Evolutionary conservation across 1,139 yeast species (phyloP), one percentile per base, ranked within the genome.

Genomic region (Spencermartinsiella ligniputridi): DNA sequence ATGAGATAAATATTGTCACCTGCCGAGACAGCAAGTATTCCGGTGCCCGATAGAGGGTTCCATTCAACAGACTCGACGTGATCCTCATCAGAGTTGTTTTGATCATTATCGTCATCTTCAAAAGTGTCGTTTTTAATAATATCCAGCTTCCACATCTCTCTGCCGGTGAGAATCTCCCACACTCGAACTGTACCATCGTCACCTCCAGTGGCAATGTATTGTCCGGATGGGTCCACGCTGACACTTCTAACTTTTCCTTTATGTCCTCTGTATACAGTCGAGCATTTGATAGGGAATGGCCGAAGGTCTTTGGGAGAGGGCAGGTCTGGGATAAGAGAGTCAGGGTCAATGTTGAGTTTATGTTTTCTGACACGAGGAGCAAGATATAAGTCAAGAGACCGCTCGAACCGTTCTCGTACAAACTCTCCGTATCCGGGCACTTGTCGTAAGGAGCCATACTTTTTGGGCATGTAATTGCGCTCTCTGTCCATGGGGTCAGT

Each of bases 291-390:
- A 37, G 99, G 99, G 81, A 94, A 92, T n/a, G 99, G 99, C 64
- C 96, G 79, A 58, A 92, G 75, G 66, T 92, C 98, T 68, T 88
- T 83, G 49, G 98, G 98, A 30, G 96, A 87, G 40, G 98, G 99
- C 56, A 92, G 75, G 58, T 92, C 96, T 11, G 99, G 99, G 55
- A 92, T 82, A 61, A 92, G 77, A 40, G 96, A 85, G 53, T 92
- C 98, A 3, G 98, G 98, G 60, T 94, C 97, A 59, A 94, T 88
- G 62, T 90, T 85, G 58, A 89, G 75, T 68, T 89, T 88, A 64
- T 88, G 84, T 58, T 83, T 88, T 62, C 96, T 88, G 41, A 88
- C 92, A 68, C 99, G 81, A 51, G 99, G 99, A 3, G 98, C 98
- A 58, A 92, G 72, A 63, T 94, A 92, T 56, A 92, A 74, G 69